Evolutionary conservation across 805 yeast genomes (phyloP), one percentile per base, ranked within the genome.

Genomic region (Candida caryicola): DNA sequence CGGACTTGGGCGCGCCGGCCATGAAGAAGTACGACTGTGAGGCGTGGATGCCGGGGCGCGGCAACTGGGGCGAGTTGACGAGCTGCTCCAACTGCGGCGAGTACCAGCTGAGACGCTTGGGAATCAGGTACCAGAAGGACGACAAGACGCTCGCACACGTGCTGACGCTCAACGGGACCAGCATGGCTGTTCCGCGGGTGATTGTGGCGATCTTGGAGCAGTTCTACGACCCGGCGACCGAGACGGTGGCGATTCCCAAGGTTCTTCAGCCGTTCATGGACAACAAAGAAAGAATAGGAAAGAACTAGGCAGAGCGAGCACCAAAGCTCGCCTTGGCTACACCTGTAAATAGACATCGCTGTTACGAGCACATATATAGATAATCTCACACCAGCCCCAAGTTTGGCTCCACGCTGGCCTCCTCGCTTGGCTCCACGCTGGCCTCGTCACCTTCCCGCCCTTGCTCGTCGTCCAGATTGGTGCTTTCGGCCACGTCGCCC

Each of bases 1-100:
- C 84, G 45, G 99, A 93, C 57, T 65, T 93, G 36, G 99, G 99
- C 0, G 82, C 95, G 0, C 96, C 99, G 1, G 98, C 98, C 0
- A 79, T 73, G 60, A 82, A 85, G 54, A 93, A 93, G 58, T 87
- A 81, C 56, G 99, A 93, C 51, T 86, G 90, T 40, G 99, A 93
- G 62, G 96, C 90, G 0, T 87, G 95, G 89, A 91, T 93, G 98
- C 98, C 98, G 0, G 97, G 98, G 2, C 76, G 96, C 51, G 90
- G 87, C 1, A 59, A 66, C 2, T 91, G 95, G 87, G 99, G 99
- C 3, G 99, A 93, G 57, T 71, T 93, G 23, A 81, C 95, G 1
- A 86, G 96, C 19, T 74, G 95, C 1, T 89, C 97, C 2, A 91
- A 90, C 56, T 93, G 99, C 60, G 77, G 88, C 3, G 97, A 90